Conservation (phyloP, 371 early-diverging fungal genomes). For the Rhizopus stolonifer region DNA sequence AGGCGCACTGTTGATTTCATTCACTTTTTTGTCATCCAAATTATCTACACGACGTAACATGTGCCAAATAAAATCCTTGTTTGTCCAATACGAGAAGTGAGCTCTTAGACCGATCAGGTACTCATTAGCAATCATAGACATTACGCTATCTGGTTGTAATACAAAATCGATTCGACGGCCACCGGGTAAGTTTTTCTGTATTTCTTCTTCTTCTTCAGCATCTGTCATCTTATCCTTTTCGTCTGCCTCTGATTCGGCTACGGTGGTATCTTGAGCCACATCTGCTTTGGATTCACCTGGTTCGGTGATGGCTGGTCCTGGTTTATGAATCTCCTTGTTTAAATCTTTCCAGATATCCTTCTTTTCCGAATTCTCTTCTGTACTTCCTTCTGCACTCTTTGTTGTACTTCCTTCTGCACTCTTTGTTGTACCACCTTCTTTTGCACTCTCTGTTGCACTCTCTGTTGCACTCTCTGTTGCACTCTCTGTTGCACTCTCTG, state of each 20-base stretch:
- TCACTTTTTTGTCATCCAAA: constrained; percentile 1
- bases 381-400: neutral
- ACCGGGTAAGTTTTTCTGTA: constrained; percentile 27
- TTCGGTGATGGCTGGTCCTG: constrained; percentile 34
- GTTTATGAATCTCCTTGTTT: constrained; percentile 34
- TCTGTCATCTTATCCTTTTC: constrained; percentile 14
- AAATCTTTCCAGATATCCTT: constrained; percentile 32
- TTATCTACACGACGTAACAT: constrained; percentile 42
- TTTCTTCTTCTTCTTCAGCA: constrained; percentile 7
- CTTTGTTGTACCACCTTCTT: neutral
- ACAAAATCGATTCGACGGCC: constrained; percentile 44
- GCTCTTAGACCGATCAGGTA: constrained; percentile 50
- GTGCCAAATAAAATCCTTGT: constrained; percentile 53
- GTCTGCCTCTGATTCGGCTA: constrained; percentile 8
- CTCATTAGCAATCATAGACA: constrained; percentile 56
- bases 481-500: no score
- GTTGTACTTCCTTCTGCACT: neutral
- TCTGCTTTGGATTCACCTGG: constrained; percentile 37
- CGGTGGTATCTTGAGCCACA: constrained; percentile 35
- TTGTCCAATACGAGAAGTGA: constrained; percentile 57
- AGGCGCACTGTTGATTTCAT: no score
- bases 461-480: no score
- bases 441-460: no score
- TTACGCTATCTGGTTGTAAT: constrained; percentile 47
- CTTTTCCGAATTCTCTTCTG: neutral